Evolutionary conservation across 768 basidiomycete genomes (phyloP).

Genomic region (Lentinula raphanica): DNA sequence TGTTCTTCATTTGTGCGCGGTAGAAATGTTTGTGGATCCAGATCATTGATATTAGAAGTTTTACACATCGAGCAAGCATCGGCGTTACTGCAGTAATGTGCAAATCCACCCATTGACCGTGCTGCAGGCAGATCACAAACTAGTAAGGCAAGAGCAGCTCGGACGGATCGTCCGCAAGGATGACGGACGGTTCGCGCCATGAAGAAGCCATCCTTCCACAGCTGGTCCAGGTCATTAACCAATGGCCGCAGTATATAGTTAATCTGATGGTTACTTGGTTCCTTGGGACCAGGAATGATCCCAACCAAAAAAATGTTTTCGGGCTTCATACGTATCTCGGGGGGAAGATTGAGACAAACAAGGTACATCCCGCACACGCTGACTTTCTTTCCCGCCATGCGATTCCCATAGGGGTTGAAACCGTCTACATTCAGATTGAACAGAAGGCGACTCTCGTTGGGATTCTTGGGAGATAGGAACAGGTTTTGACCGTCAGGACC

Average conservation of each 20-base stretch:
- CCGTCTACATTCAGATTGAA: constrained; percentile 29
- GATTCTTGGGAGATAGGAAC: constrained; percentile 4
- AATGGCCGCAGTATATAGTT: constrained; percentile 22
- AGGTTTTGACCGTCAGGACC: constrained; percentile 21
- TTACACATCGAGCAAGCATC: neutral
- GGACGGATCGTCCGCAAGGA: constrained; percentile 15
- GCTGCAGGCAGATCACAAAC: constrained; percentile 34
- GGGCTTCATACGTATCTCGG: constrained; percentile 19
- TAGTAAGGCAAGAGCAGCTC: constrained; percentile 20
- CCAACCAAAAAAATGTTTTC: constrained; percentile 32
- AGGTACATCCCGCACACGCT: constrained; percentile 28
- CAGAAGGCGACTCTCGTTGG: constrained; percentile 19
- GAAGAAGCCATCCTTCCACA: constrained; percentile 27
- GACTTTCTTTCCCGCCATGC: constrained; percentile 16
- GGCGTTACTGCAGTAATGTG: neutral
- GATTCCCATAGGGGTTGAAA: constrained; percentile 29
- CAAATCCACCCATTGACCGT: constrained; percentile 17
- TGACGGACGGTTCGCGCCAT: constrained; percentile 14
- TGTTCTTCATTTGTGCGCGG: neutral
- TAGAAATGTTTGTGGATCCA: neutral
- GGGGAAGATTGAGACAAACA: constrained; percentile 32
- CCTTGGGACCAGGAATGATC: constrained; percentile 30
- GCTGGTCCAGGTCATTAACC: constrained; percentile 19
- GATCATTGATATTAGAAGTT: neutral
- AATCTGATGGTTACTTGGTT: constrained; percentile 20